Evolutionary conservation across 2,329 filamentous ascomycete species (phyloP).

Genomic region (Uncinocarpus reesii): DNA sequence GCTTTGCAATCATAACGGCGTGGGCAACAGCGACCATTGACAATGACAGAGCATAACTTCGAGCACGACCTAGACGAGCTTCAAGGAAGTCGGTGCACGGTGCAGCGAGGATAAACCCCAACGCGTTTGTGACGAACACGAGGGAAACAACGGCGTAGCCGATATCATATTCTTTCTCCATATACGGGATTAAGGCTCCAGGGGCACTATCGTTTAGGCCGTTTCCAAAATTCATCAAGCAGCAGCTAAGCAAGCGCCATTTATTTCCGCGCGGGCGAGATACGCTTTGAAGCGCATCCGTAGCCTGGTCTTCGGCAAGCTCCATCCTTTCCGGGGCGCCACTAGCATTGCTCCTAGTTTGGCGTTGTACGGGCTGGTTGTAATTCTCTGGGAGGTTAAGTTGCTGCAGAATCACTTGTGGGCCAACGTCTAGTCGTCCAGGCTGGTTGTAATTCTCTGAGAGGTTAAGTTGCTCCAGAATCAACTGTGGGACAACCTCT

Average conservation of each 20-base stretch:
- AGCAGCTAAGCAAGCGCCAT: conserved; percentile 55
- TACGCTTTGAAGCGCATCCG: conserved; percentile 22
- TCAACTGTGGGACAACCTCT: too few relatives aligned
- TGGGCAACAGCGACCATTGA: conserved; percentile 53
- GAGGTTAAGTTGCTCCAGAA: too few relatives aligned
- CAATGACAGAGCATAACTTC: conserved; percentile 49
- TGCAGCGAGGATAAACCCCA: conserved; percentile 66
- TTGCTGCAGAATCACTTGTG: too few relatives aligned
- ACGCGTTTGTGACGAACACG: conserved; percentile 68
- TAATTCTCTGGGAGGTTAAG: too few relatives aligned
- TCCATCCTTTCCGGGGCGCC: conserved; percentile 20
- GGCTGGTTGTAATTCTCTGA: too few relatives aligned
- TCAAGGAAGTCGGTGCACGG: conserved; percentile 57
- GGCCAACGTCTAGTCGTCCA: neutral
- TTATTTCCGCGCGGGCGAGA: conserved; percentile 44
- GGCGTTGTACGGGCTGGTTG: too few relatives aligned
- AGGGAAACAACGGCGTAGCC: conserved; percentile 69
- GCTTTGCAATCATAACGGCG: conserved; percentile 53
- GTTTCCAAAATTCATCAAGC: conserved; percentile 56
- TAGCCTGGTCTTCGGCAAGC: conserved; percentile 17
- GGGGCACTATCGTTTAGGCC: conserved; percentile 66
- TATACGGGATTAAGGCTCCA: conserved; percentile 70
- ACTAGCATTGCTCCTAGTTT: neutral
- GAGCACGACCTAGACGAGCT: conserved; percentile 53
- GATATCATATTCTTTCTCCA: conserved; percentile 64